Evolutionary conservation across 208 protist species (phyloP), one percentile per base, ranked within the genome.

Genomic region (Herpetomonas muscarum): DNA sequence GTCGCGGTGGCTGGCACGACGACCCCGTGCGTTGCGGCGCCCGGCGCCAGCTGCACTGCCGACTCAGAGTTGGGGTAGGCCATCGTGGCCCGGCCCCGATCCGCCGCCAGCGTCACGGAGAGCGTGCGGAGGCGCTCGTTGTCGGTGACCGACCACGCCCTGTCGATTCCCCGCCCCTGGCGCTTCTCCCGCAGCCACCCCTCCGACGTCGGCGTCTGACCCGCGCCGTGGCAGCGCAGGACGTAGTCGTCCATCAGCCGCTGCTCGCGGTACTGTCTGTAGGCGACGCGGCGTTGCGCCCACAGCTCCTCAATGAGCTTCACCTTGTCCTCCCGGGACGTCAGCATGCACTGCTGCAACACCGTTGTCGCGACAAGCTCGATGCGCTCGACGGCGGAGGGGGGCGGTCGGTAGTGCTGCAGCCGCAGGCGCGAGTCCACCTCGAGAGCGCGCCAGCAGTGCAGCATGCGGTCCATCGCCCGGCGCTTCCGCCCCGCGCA

Each of bases 311-410:
- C 26, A 37, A 94, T 76, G 34, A 94, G 64, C 19, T 49, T 30
- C 1, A 75, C 53, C 64, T 91, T 94, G 71, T 84, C 83, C 29
- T 76, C 66, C 15, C 61, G 48, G 25, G 87, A 79, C 24, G 87
- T 94, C 22, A 90, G 41, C 74, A 94, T 85, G 59, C 91, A 76
- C 32, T 90, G 70, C 75, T 88, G 85, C 37, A 94, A 56, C 21
- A 94, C 68, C 21, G n/a, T 81, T 42, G 70, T 77, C 6, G 84
- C 84, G 34, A 94, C 70, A 24, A 84, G 71, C 31, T 79, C 74
- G 19, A 91, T 70, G 15, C 72, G 71, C 56, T 83, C 76, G 25
- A 74, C 39, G 22, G 78, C 63, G 9, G 80, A 74, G 32, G 70
- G 72, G 41, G 64, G 41, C 22, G 74, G 42, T 2, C 70, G 68